Conservation (phyloP, 1,284 basidiomycete genomes). For the Meripilus lineatus region DNA sequence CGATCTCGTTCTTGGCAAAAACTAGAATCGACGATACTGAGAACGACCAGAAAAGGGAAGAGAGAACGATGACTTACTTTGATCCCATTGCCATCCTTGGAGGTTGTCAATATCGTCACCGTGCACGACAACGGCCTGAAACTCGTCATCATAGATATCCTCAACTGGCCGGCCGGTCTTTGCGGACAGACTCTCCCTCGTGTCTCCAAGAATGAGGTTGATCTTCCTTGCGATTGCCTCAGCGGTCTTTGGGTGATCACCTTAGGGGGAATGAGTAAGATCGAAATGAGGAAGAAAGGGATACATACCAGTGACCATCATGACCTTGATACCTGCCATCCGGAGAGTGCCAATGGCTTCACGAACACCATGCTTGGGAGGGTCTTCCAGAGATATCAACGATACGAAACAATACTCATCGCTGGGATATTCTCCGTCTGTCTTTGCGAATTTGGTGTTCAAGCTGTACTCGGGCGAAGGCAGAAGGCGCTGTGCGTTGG, state of each 20-base stretch:
- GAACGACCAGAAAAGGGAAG: not conserved
- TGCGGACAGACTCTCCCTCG: conserved; percentile 50
- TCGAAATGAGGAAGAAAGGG: not conserved
- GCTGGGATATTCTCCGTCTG: conserved; percentile 48
- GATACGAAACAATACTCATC: conserved; percentile 58
- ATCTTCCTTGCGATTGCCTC: conserved; percentile 69
- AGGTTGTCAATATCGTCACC: conserved; percentile 59
- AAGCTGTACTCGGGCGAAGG: conserved; percentile 41
- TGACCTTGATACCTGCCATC: conserved; percentile 66
- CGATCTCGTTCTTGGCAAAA: conserved; percentile 63
- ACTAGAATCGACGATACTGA: conserved; percentile 30
- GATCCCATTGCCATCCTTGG: conserved; percentile 68
- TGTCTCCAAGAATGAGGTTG: conserved; percentile 59
- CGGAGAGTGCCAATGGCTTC: conserved; percentile 66
- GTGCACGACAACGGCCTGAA: conserved; percentile 59
- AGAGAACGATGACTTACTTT: conserved; percentile 36
- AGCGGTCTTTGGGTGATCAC: conserved; percentile 66
- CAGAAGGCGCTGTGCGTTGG: conserved; percentile 57
- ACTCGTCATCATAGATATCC: conserved; percentile 64
- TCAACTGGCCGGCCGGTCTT: conserved; percentile 51
- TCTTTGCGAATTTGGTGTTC: conserved; percentile 49
- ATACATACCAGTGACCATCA: conserved; percentile 60
- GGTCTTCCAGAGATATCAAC: conserved; percentile 63
- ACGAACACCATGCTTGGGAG: conserved; percentile 65
- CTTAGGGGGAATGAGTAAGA: conserved; percentile 21